A percentile compares a stretch with the other conserved stretches of the same genome.
Evolutionary conservation across 805 yeast genomes (phyloP).

Genomic region (Lachancea mirantina): DNA sequence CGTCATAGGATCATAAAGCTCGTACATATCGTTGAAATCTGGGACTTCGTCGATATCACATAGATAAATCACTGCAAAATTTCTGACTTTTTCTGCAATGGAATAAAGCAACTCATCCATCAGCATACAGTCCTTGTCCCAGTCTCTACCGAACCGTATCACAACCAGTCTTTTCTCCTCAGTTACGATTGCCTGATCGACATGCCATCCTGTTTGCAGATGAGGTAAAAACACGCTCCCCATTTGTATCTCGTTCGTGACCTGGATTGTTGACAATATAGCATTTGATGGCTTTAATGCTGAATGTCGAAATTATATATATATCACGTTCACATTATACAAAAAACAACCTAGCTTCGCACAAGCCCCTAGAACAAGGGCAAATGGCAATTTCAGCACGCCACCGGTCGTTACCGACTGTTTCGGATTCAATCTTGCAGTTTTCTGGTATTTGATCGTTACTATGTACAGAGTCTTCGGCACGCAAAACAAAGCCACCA

Average conservation of each 20-base stretch:
- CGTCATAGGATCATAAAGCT: constrained; percentile 72
- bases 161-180: constrained; percentile 87
- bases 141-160: constrained; percentile 79
- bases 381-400: too few relatives aligned
- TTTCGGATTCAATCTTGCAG: too few relatives aligned
- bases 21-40: constrained; percentile 61
- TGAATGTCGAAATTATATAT: too few relatives aligned
- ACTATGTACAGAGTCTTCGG: too few relatives aligned
- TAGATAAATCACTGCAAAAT: constrained; percentile 80
- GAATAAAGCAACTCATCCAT: constrained; percentile 83
- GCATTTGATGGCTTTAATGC: too few relatives aligned
- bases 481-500: too few relatives aligned
- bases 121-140: constrained; percentile 70
- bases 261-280: too few relatives aligned
- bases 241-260: constrained; percentile 43
- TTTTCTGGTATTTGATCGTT: too few relatives aligned
- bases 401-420: too few relatives aligned
- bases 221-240: constrained; percentile 81
- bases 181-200: constrained; percentile 92
- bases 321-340: too few relatives aligned
- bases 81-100: constrained; percentile 74
- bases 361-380: too few relatives aligned
- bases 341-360: too few relatives aligned
- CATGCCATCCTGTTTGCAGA: constrained; percentile 87
- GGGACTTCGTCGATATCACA: constrained; percentile 87